Evolutionary conservation across 2,329 filamentous ascomycete species (phyloP).

Genomic region (Penicillium nordicum): DNA sequence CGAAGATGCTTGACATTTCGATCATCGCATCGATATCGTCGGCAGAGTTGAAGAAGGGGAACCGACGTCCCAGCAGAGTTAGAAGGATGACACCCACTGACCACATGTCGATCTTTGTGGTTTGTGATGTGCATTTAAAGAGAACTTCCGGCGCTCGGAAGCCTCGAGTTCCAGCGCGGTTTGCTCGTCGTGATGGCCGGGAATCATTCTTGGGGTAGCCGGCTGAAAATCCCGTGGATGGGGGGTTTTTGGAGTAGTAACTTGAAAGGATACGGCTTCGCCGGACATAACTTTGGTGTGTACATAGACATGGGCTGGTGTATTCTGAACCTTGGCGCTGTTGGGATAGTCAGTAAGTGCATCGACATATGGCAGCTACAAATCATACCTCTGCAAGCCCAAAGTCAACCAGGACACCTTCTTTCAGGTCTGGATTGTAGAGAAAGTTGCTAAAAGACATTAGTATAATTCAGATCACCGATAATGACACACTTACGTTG

Average conservation of each 20-base stretch:
- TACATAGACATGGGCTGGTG: conserved; percentile 67
- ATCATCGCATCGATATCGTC: conserved; percentile 98
- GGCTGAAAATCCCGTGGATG: conserved; percentile 47
- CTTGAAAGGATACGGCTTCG: conserved; percentile 55
- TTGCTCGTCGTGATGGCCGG: conserved; percentile 82
- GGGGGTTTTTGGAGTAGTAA: conserved; percentile 55
- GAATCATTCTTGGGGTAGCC: conserved; percentile 89
- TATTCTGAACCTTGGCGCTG: conserved; percentile 55
- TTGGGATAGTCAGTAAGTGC: conserved; percentile 5
- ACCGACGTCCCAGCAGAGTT: conserved; percentile 87
- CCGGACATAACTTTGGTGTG: conserved; percentile 61
- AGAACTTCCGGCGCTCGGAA: conserved; percentile 96
- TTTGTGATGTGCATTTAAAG: conserved; percentile 95
- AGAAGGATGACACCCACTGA: conserved; percentile 93
- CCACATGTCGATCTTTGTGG: conserved; percentile 93
- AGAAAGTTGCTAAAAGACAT: conserved; percentile 66
- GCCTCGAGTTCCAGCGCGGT: conserved; percentile 88
- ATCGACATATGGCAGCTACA: background rate
- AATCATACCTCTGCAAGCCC: conserved; percentile 73
- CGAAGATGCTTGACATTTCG: conserved; percentile 95
- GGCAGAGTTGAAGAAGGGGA: conserved; percentile 98
- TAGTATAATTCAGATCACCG: background rate
- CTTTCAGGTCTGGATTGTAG: conserved; percentile 71
- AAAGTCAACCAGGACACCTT: conserved; percentile 96
- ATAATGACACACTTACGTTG: conserved; percentile 55